A percentile compares a stretch with the other conserved stretches of the same genome.
These are phyloP conservation scores for Diaporthe citrichinensis DNA, from an alignment of 2,329 filamentous ascomycete species.

Conservation along the genomic window DNA sequence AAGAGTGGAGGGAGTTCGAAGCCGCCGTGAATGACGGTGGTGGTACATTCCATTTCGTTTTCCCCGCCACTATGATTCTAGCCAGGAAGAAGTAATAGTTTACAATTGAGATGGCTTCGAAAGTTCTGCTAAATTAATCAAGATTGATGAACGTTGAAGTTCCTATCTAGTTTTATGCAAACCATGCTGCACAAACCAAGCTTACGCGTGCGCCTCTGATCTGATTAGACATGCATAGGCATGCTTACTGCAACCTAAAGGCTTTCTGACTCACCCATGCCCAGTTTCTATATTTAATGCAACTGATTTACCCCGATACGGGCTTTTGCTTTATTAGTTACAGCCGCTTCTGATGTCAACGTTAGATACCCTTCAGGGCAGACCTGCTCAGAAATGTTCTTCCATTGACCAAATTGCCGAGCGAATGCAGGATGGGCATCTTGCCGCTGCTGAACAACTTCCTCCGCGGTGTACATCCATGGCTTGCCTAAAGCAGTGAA, in stretches of 20 bases:
- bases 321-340: not conserved
- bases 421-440: constrained; percentile 12
- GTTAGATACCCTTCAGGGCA: not conserved
- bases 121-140: no score
- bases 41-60: not conserved
- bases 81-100: not conserved
- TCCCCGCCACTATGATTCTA: not conserved
- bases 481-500: constrained; percentile 21
- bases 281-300: not conserved
- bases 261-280: not conserved
- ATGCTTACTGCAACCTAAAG: not conserved
- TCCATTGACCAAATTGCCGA: constrained; percentile 4
- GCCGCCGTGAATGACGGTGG: not conserved
- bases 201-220: no score
- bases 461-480: not conserved
- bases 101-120: not conserved
- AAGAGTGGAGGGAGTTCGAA: constrained; percentile 1
- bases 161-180: not conserved
- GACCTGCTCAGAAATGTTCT: not conserved
- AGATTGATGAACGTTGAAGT: no score
- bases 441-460: not conserved
- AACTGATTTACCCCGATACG: not conserved
- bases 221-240: not conserved
- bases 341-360: not conserved
- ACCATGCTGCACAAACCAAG: not conserved